Conservation (phyloP, 2,329 filamentous ascomycete genomes). For the Cladorrhinum sp. region DNA sequence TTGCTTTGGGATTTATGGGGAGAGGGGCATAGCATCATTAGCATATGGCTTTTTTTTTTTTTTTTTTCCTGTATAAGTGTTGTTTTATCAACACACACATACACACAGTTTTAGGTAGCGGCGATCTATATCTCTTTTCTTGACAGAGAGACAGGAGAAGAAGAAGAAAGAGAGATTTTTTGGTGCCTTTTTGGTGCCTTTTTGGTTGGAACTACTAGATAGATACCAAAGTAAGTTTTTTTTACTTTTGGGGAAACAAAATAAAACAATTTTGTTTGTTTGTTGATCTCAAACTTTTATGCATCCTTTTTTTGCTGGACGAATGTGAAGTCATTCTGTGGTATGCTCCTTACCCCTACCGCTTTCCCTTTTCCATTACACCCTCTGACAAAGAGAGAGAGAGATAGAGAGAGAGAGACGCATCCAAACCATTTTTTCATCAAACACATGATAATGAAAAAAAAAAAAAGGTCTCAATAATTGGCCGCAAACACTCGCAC, state of each 20-base stretch:
- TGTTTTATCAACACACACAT: too few relatives aligned
- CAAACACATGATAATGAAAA: not conserved
- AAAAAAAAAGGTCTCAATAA: not conserved
- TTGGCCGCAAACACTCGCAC: not conserved
- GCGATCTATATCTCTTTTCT: not conserved
- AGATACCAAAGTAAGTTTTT: constrained; percentile 7
- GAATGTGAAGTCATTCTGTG: too few relatives aligned
- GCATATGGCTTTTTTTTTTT: not conserved
- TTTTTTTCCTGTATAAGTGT: too few relatives aligned
- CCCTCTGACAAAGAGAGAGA: too few relatives aligned
- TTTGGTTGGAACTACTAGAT: constrained; percentile 1
- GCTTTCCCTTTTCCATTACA: too few relatives aligned
- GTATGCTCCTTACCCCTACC: too few relatives aligned
- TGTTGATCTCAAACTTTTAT: not conserved
- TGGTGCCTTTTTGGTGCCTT: not conserved
- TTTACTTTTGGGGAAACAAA: not conserved
- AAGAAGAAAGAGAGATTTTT: not conserved
- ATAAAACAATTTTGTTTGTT: not conserved
- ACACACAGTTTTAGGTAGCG: not conserved
- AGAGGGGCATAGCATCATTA: constrained; percentile 1
- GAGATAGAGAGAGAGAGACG: too few relatives aligned
- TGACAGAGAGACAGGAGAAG: not conserved
- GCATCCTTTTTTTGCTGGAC: not conserved
- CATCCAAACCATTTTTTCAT: too few relatives aligned
- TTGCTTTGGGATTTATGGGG: not conserved